Evolutionary conservation across 805 yeast genomes (phyloP).

Genomic region (Suhomyces sp.): DNA sequence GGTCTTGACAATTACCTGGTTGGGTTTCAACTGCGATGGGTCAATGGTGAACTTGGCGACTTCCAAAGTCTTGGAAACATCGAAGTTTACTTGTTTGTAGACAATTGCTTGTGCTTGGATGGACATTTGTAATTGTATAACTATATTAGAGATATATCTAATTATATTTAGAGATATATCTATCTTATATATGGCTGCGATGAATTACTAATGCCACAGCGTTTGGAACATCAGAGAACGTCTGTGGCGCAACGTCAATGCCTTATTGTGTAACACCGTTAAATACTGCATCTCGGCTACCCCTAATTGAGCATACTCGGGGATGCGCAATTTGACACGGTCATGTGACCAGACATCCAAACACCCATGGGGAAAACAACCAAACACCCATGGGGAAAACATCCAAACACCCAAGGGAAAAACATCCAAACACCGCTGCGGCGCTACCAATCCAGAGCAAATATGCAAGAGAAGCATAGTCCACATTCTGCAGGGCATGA

Average conservation of each 20-base stretch:
- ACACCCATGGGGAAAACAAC: no score
- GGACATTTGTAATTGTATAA: conserved; percentile 1
- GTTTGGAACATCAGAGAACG: background rate
- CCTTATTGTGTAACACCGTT: background rate
- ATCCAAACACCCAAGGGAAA: no score
- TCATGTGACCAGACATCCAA: background rate
- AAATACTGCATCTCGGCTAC: background rate
- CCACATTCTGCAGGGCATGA: no score
- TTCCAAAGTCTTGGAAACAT: conserved; percentile 16
- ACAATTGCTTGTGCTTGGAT: conserved; percentile 26
- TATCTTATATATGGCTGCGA: background rate
- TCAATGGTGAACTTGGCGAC: conserved; percentile 23
- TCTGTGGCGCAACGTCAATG: background rate
- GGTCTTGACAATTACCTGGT: conserved; percentile 58
- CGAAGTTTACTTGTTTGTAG: conserved; percentile 18
- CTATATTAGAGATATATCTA: background rate
- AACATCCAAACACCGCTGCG: no score
- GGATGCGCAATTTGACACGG: background rate
- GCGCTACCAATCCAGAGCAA: no score
- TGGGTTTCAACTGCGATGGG: conserved; percentile 14
- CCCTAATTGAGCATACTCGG: background rate
- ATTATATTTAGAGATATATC: no score
- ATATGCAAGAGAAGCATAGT: no score
- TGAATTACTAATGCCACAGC: background rate
- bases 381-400: no score